These are phyloP conservation scores for Penicillium arizonense DNA, from an alignment of 495 filamentous ascomycete genomes.

Conservation along the genomic window DNA sequence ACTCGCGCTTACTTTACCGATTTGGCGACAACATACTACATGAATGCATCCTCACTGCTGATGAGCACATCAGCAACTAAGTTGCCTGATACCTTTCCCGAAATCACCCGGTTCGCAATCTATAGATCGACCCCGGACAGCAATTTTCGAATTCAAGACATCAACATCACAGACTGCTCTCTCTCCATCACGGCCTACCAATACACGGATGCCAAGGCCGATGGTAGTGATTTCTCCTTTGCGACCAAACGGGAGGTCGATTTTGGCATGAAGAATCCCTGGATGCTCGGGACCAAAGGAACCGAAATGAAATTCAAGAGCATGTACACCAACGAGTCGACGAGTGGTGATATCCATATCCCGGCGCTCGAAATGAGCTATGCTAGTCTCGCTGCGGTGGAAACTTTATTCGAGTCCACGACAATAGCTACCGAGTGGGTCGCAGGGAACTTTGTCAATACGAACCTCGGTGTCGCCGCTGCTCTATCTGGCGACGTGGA, in stretches of 20 bases:
- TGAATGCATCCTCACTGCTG: not conserved
- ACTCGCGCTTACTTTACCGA: not conserved
- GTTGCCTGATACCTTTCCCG: slow-evolving; percentile 9
- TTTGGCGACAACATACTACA: not conserved
- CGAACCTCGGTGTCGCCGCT: slow-evolving; percentile 8
- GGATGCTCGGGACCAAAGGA: not conserved
- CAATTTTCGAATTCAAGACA: slow-evolving; percentile 4
- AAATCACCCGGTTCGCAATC: slow-evolving; percentile 15
- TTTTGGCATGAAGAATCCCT: slow-evolving; percentile 12
- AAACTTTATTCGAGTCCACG: slow-evolving; percentile 11
- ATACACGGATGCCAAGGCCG: slow-evolving; percentile 8
- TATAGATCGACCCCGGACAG: slow-evolving; percentile 7
- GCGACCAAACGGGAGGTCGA: slow-evolving; percentile 14
- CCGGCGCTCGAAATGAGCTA: not conserved
- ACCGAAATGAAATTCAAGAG: not conserved
- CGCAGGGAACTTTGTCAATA: slow-evolving; percentile 10
- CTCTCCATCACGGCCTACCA: slow-evolving; percentile 14
- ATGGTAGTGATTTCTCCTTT: slow-evolving; percentile 12
- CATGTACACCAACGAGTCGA: not conserved
- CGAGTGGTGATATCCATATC: not conserved
- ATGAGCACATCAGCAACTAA: not conserved
- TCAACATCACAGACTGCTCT: slow-evolving; percentile 19
- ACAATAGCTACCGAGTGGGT: slow-evolving; percentile 11
- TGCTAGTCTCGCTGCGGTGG: slow-evolving; percentile 4
- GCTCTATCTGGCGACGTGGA: slow-evolving; percentile 11